These are phyloP conservation scores for Coprinopsis marcescibilis DNA, from an alignment of 768 basidiomycete species.

Conservation along the genomic window DNA sequence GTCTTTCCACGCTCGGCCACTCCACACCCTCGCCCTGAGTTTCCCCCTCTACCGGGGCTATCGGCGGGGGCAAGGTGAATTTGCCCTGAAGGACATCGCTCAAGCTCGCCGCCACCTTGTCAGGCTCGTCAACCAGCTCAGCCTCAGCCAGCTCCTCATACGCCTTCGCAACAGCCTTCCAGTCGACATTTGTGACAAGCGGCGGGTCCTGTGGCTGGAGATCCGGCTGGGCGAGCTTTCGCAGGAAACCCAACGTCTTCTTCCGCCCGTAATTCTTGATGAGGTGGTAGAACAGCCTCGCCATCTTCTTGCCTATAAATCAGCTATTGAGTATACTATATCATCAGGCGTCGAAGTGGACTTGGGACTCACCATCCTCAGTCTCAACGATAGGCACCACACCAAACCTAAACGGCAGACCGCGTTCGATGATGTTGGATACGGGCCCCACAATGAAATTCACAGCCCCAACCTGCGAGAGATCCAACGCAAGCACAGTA, in stretches of 20 bases:
- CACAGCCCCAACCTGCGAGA: slow-evolving; percentile 56
- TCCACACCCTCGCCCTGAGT: slow-evolving; percentile 21
- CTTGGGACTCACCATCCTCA: slow-evolving; percentile 34
- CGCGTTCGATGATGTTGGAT: slow-evolving; percentile 63
- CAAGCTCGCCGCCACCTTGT: slow-evolving; percentile 18
- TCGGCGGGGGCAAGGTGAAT: too few relatives aligned
- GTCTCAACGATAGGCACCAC: slow-evolving; percentile 69
- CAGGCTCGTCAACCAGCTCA: slow-evolving; percentile 23
- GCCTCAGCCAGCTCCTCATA: slow-evolving; percentile 32
- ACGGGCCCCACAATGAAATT: slow-evolving; percentile 62
- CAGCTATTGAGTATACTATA: background rate
- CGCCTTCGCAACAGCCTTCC: slow-evolving; percentile 13
- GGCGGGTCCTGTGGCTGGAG: background rate
- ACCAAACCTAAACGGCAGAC: slow-evolving; percentile 79
- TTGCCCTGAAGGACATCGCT: slow-evolving; percentile 18
- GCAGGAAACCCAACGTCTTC: slow-evolving; percentile 57
- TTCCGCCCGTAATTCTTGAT: slow-evolving; percentile 57
- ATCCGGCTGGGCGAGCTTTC: slow-evolving; percentile 14
- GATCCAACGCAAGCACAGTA: slow-evolving; percentile 73
- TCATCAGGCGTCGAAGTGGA: background rate
- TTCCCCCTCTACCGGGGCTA: too few relatives aligned
- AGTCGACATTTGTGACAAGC: slow-evolving; percentile 3
- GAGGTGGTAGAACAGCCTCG: slow-evolving; percentile 64
- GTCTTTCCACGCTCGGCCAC: slow-evolving; percentile 31
- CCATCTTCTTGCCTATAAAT: slow-evolving; percentile 58